Conservation (phyloP, 2,329 filamentous ascomycete genomes). For the Pyrenophora teres region DNA sequence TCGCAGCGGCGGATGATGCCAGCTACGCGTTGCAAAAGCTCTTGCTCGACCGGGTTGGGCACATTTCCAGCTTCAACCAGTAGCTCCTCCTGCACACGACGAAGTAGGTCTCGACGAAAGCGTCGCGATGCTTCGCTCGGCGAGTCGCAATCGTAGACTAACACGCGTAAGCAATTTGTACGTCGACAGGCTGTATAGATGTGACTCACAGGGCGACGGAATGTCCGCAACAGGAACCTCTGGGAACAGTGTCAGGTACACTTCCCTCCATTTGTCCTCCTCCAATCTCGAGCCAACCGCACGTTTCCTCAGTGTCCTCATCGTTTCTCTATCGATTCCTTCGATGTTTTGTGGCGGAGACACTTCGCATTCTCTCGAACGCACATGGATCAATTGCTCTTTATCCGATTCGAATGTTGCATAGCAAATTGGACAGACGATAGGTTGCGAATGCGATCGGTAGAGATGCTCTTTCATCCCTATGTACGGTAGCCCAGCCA, state of each 20-base stretch:
- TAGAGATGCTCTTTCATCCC: conserved; percentile 52
- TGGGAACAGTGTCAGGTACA: conserved; percentile 48
- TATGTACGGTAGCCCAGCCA: conserved; percentile 48
- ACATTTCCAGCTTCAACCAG: conserved; percentile 26
- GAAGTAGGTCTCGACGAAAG: conserved; percentile 44
- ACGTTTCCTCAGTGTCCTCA: conserved; percentile 44
- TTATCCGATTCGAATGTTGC: conserved; percentile 41
- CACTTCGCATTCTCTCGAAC: conserved; percentile 31
- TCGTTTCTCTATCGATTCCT: conserved; percentile 47
- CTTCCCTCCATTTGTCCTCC: conserved; percentile 48
- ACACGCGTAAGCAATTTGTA: background rate
- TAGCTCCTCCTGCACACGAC: conserved; percentile 41
- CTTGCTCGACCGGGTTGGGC: conserved; percentile 29
- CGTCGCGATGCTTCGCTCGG: conserved; percentile 31
- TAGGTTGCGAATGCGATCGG: conserved; percentile 46
- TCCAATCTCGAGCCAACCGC: conserved; percentile 39
- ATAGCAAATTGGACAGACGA: conserved; percentile 49
- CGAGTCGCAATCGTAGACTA: conserved; percentile 44
- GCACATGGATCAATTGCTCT: conserved; percentile 42
- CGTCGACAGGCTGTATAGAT: too few species aligned
- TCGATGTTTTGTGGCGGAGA: conserved; percentile 35
- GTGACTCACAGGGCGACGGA: conserved; percentile 44
- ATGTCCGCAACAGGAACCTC: conserved; percentile 31
- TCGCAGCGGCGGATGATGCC: conserved; percentile 37
- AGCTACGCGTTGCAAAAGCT: conserved; percentile 34